phyloP scores from a whole-genome alignment of 208 protist species.

The Plasmodiophora brassicae region DNA sequence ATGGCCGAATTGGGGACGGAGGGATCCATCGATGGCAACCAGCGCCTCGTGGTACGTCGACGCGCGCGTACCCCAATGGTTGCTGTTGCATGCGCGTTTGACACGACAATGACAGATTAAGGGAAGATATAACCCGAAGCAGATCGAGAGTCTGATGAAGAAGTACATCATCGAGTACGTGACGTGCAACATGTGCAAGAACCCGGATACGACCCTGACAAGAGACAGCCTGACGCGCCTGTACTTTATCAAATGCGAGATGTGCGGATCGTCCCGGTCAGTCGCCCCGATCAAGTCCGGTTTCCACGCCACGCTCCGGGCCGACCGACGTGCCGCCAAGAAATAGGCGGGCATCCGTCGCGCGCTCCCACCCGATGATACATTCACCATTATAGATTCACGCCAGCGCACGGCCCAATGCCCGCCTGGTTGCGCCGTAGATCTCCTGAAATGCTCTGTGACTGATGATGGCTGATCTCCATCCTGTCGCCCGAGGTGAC shows the following conservation, averaged over 20 bases:
- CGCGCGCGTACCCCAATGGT: neutral
- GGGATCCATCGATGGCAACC: conserved; percentile 65
- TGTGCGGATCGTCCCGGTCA: conserved; percentile 55
- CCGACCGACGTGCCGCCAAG: conserved; percentile 32
- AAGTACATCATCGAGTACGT: conserved; percentile 70
- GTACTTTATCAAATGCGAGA: conserved; percentile 63
- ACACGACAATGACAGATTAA: conserved; percentile 49
- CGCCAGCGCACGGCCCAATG: too few species aligned
- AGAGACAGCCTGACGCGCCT: conserved; percentile 57
- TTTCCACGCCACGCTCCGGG: conserved; percentile 46
- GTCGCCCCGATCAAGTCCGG: conserved; percentile 63
- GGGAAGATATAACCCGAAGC: conserved; percentile 62
- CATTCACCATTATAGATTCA: too few species aligned
- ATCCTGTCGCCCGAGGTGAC: too few species aligned
- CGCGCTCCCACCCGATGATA: too few species aligned
- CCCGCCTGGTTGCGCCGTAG: too few species aligned
- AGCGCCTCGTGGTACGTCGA: conserved; percentile 52
- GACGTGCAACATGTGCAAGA: conserved; percentile 65
- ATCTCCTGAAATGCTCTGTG: too few species aligned
- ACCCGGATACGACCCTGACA: conserved; percentile 58
- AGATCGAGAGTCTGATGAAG: conserved; percentile 66
- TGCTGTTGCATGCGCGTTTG: neutral
- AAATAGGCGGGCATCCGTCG: neutral
- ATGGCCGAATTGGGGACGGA: conserved; percentile 65
- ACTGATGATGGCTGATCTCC: too few species aligned